Evolutionary conservation across 306 rosid species (phyloP), one percentile per base, ranked within the genome.

Genomic region (Notholithocarpus densiflorus): DNA sequence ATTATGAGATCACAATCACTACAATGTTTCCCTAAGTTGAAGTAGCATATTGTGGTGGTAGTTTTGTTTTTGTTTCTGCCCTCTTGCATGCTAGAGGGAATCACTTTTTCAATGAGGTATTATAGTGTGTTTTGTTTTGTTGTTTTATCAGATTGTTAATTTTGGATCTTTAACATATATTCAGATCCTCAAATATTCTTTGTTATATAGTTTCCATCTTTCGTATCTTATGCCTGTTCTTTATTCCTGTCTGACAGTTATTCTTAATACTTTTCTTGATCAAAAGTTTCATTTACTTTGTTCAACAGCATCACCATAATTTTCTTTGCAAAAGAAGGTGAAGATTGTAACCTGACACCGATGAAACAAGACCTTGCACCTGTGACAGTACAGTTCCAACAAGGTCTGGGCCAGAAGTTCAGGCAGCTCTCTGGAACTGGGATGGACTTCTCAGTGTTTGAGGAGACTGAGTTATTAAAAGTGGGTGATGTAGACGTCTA

Each of bases 381-480:
- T 15, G 81, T 96, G 66, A 89, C 89, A 0, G 85, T 93, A 71
- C 85, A 86, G 80, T 96, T 96, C 79, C 83, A 86, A 80, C 90
- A 90, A 83, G 98, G 98, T 73, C 88, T 96, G n/a, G 98, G 97
- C 77, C 99, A 96, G 91, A 90, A 87, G 90, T 96, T 91, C 91
- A 88, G 85, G 57, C 99, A 93, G 75, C 88, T 93, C 20, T 68
- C 84, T 19, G 97, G 97, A 81, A 85, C 97, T 26, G 98, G 98
- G 62, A 90, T 96, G 19, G 85, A 87, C 51, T 84, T 91, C 79
- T 90, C 94, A 21, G 55, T 68, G 72, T 89, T 89, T 78, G 98
- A 89, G 70, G 98, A 90, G 78, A 71, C 96, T 0, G 98, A 93
- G 71, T 78, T 96, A 74, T 52, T 87, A 79, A 88, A 86, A 81